Percentiles rank a stretch among this genome's conserved stretches.
These are phyloP conservation scores for Ganoderma resinaceum DNA, from an alignment of 1,284 basidiomycete genomes.

Conservation along the genomic window DNA sequence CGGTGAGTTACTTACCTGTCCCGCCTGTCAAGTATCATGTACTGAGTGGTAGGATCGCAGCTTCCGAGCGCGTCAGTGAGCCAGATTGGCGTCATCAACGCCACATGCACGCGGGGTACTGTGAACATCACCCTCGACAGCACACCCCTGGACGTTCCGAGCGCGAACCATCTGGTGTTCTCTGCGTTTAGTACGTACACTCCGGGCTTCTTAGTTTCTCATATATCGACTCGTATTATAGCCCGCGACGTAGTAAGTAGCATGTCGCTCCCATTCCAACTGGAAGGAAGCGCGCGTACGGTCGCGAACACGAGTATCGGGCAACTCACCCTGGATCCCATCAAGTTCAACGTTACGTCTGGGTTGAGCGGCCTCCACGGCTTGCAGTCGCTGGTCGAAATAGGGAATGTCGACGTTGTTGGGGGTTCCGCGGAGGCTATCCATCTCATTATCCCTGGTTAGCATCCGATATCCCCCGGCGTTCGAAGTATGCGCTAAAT, in stretches of 20 bases:
- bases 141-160: slow-evolving; percentile 61
- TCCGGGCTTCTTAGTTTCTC: neutral
- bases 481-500: neutral
- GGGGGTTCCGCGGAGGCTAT: slow-evolving; percentile 72
- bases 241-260: slow-evolving; percentile 59
- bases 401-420: slow-evolving; percentile 71
- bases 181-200: slow-evolving; percentile 60
- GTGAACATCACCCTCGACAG: slow-evolving; percentile 72
- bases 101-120: slow-evolving; percentile 67
- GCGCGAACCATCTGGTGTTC: slow-evolving; percentile 58
- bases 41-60: slow-evolving; percentile 1
- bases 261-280: slow-evolving; percentile 57
- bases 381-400: slow-evolving; percentile 62
- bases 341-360: slow-evolving; percentile 79
- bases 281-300: slow-evolving; percentile 70
- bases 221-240: slow-evolving; percentile 31
- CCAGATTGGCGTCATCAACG: slow-evolving; percentile 54
- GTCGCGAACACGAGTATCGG: slow-evolving; percentile 75
- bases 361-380: slow-evolving; percentile 70
- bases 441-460: slow-evolving; percentile 60
- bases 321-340: slow-evolving; percentile 72
- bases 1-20: slow-evolving; percentile 35
- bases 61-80: slow-evolving; percentile 68
- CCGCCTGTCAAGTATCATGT: neutral
- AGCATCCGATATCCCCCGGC: slow-evolving; percentile 34